Percentiles rank a stretch among this genome's conserved stretches.
These are phyloP conservation scores for Plasmodium adleri DNA, from an alignment of 169 alveolate species.

Conservation along the genomic window DNA sequence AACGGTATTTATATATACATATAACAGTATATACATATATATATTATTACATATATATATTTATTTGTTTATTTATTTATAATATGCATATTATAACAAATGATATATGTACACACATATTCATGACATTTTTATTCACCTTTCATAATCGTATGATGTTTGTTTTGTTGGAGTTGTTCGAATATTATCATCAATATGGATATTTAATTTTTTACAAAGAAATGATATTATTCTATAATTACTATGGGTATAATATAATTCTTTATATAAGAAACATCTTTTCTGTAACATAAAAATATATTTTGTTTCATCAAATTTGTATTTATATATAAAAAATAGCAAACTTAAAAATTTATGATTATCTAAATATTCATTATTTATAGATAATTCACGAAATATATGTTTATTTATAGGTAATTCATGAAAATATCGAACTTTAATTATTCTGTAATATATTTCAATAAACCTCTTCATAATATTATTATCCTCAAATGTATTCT, in stretches of 20 bases:
- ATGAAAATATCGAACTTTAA: constrained; percentile 64
- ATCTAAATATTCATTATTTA: constrained; percentile 48
- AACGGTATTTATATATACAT: too few species aligned
- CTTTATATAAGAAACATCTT: constrained; percentile 53
- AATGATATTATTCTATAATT: constrained; percentile 47
- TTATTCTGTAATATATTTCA: constrained; percentile 21
- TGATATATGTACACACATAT: background rate
- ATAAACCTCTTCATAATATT: constrained; percentile 8
- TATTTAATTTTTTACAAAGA: constrained; percentile 67
- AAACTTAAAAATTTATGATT: constrained; percentile 21
- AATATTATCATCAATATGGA: constrained; percentile 23
- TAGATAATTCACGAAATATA: constrained; percentile 71
- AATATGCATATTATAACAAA: background rate
- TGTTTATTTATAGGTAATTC: constrained; percentile 68
- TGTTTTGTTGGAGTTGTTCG: constrained; percentile 44
- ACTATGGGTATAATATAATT: constrained; percentile 56
- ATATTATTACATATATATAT: background rate
- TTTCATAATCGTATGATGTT: constrained; percentile 67
- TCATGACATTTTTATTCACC: background rate
- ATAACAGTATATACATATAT: too few species aligned
- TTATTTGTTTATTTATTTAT: background rate
- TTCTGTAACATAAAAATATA: constrained; percentile 63
- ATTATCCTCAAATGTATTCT: background rate
- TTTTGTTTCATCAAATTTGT: constrained; percentile 52
- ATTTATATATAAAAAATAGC: constrained; percentile 53